Evolutionary conservation across 345 rosid species (phyloP), one percentile per base, ranked within the genome.

Genomic region (Lumnitzera racemosa): DNA sequence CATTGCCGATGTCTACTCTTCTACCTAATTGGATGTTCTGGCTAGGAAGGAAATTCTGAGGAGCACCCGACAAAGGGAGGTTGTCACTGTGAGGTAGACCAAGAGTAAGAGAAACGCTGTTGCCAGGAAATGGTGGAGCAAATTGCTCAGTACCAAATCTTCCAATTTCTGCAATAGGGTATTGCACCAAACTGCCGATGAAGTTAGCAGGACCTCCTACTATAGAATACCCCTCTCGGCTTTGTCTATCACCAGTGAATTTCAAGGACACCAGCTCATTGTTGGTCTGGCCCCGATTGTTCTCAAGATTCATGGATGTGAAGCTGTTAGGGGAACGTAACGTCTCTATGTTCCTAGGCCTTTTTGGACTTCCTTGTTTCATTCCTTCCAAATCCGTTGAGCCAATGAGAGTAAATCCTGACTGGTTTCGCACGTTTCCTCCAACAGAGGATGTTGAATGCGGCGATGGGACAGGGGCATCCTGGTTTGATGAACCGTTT

Each of bases 61-160:
- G 94, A 11, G 84, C 72, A 9, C 80, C 87, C n/a, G 96, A 72
- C 15, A 86, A 64, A 10, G 95, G 76, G 60, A 92, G 83, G 76
- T 85, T 89, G 70, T 89, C 98, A 36, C 91, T 85, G 56, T 85
- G 95, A 3, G 96, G 98, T 13, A 92, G 80, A 24, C 98, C 98
- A 52, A 92, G 83, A 46, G 96, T 85, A 53, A 92, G 96, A 0
- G 98, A 92, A 24, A 92, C 98, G 7, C 91, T 89, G 67, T 83
- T 90, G 41, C 89, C 92, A 2, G 86, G 74, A 55, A 79, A 86
- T 71, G 96, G 78, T 11, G 87, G 94, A 1, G 91, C 60, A 63
- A 81, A 82, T 58, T 85, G 91, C 57, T 87, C 86, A 20, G 87
- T 74, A 57, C 87, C 88, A 15, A 87, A 92, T 73, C 96, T 80